These are phyloP conservation scores for Cryptococcus amylolentus DNA, from an alignment of 1,284 basidiomycete genomes.

Conservation along the genomic window DNA sequence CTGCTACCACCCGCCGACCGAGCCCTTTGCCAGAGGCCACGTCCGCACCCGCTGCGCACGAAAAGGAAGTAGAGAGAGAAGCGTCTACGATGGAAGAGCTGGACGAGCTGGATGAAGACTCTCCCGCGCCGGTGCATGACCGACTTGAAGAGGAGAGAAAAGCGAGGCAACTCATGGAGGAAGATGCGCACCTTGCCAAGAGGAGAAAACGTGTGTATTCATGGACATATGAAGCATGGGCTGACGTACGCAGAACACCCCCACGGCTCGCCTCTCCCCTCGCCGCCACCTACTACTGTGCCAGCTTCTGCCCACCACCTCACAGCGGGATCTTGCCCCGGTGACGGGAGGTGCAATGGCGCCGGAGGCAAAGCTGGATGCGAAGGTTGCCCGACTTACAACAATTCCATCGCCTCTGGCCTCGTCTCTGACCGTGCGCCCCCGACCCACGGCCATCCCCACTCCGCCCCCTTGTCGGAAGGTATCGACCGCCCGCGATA, in stretches of 20 bases:
- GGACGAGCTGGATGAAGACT: constrained; percentile 19
- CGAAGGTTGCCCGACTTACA: constrained; percentile 88
- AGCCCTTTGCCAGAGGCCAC: neutral
- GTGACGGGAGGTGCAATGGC: constrained; percentile 91
- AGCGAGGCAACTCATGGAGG: constrained; percentile 15
- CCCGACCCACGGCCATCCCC: neutral
- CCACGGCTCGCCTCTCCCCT: constrained; percentile 22
- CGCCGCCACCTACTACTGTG: constrained; percentile 26
- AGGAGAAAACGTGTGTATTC: constrained; percentile 35
- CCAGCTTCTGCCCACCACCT: constrained; percentile 15
- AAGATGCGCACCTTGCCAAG: constrained; percentile 25
- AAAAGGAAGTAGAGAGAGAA: neutral
- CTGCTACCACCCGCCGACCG: constrained; percentile 2
- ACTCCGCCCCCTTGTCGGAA: constrained; percentile 26
- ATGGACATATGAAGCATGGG: neutral
- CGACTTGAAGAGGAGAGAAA: constrained; percentile 7
- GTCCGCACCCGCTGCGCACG: neutral
- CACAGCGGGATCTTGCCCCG: constrained; percentile 74
- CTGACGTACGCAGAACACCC: constrained; percentile 13
- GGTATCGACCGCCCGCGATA: constrained; percentile 40
- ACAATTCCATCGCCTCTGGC: constrained; percentile 59
- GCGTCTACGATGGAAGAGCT: constrained; percentile 3
- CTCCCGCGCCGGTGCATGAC: neutral
- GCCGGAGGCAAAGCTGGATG: constrained; percentile 87
- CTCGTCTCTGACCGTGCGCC: constrained; percentile 1